phyloP scores from a whole-genome alignment of 164 flowering plant species.

The Buxus sempervirens region DNA sequence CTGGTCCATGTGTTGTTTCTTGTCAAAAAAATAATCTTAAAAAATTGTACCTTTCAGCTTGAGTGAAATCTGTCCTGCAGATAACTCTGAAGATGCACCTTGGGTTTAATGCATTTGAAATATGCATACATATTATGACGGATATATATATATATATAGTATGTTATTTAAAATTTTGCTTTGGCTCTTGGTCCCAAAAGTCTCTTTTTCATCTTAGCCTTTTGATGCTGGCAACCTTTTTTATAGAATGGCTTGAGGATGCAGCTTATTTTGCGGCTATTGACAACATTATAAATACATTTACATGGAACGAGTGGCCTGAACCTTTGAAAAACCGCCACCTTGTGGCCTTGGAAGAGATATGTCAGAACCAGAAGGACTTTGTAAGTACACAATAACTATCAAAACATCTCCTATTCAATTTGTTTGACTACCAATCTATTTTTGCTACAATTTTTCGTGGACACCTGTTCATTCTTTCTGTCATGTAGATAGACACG shows the following conservation, averaged over 20 bases:
- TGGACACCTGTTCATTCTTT: constrained; percentile 16
- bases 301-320: constrained; percentile 94
- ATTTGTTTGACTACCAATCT: background rate
- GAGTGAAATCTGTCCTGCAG: too few species aligned
- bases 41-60: too few species aligned
- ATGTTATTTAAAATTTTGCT: too few species aligned
- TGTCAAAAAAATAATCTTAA: background rate
- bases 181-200: background rate
- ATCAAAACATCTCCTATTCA: background rate
- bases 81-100: too few species aligned
- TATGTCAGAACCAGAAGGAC: constrained; percentile 60
- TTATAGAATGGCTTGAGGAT: constrained; percentile 94
- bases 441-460: constrained; percentile 1
- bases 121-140: too few species aligned
- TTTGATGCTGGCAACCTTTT: background rate
- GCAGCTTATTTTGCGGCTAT: constrained; percentile 96
- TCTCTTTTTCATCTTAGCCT: background rate
- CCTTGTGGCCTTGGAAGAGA: constrained; percentile 76
- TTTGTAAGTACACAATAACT: constrained; percentile 51
- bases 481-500: constrained; percentile 54
- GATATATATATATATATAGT: too few species aligned
- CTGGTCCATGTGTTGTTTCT: background rate
- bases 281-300: constrained; percentile 49
- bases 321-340: constrained; percentile 82
- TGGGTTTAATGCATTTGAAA: too few species aligned